Conservation (phyloP, 208 protist genomes). For the Trypanosoma theileri region DNA sequence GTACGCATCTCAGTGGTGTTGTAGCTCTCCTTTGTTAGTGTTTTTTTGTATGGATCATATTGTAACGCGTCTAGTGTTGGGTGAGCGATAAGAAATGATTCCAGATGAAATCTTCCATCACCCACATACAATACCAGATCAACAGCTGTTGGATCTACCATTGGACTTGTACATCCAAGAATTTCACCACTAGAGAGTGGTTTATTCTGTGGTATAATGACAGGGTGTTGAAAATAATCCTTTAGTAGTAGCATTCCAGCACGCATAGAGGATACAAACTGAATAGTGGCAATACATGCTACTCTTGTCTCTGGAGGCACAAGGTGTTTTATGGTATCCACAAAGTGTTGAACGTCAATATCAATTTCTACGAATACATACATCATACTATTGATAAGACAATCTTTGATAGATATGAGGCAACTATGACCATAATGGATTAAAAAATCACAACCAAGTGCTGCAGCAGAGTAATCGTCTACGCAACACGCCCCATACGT, state of each 20-base stretch:
- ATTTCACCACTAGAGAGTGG: constrained; percentile 98
- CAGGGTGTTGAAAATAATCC: constrained; percentile 77
- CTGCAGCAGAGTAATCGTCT: constrained; percentile 96
- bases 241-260: constrained; percentile 74
- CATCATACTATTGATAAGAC: constrained; percentile 93
- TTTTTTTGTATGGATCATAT: constrained; percentile 97
- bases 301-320: constrained; percentile 76
- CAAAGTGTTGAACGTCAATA: constrained; percentile 97
- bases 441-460: constrained; percentile 96
- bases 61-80: constrained; percentile 88
- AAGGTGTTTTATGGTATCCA: constrained; percentile 94
- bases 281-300: constrained; percentile 95
- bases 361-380: constrained; percentile 99
- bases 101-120: constrained; percentile 98
- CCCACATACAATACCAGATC: constrained; percentile 95
- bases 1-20: constrained; percentile 92
- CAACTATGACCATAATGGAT: constrained; percentile 99
- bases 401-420: constrained; percentile 93
- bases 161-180: constrained; percentile 98
- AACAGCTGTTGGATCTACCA: constrained; percentile 62
- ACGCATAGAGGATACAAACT: constrained; percentile 96
- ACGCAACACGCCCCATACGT: constrained; percentile 99
- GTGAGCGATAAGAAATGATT: constrained; percentile 98
- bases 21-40: constrained; percentile 93
- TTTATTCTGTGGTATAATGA: constrained; percentile 93